Conservation (phyloP, 2,329 filamentous ascomycete genomes). For the Sphaceloma murrayae region DNA sequence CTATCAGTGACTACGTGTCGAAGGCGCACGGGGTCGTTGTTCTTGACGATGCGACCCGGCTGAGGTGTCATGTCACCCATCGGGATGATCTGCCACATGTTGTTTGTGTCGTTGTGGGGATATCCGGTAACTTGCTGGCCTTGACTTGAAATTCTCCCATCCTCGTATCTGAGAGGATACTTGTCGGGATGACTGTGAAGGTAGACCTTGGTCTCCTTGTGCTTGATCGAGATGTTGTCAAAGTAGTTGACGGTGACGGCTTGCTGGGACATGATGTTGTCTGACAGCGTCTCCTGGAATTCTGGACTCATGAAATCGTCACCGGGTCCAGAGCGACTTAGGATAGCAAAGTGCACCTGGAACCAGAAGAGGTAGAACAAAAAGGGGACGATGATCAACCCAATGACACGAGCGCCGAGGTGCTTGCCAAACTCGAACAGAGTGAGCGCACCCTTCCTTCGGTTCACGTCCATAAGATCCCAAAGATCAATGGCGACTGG, state of each 20-base stretch:
- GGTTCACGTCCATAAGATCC: conserved; percentile 84
- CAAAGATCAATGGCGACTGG: conserved; percentile 91
- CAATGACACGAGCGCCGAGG: conserved; percentile 76
- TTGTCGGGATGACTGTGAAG: conserved; percentile 84
- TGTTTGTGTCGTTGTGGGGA: conserved; percentile 97
- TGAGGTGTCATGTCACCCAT: conserved; percentile 43
- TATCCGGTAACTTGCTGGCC: conserved; percentile 96
- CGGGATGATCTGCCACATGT: conserved; percentile 91
- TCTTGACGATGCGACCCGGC: conserved; percentile 58
- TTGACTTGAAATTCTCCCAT: conserved; percentile 93
- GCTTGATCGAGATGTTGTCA: conserved; percentile 74
- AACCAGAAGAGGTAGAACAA: conserved; percentile 99
- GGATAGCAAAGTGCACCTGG: conserved; percentile 93
- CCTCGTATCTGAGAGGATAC: conserved; percentile 92
- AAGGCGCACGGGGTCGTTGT: conserved; percentile 78
- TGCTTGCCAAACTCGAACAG: conserved; percentile 78
- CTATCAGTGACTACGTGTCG: conserved; percentile 79
- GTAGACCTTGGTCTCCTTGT: conserved; percentile 96
- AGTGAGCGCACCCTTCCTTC: conserved; percentile 68
- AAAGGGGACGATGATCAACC: conserved; percentile 83
- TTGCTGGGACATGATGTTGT: conserved; percentile 86
- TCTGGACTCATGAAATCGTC: conserved; percentile 98
- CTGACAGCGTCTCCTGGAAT: conserved; percentile 93
- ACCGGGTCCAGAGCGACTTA: conserved; percentile 79
- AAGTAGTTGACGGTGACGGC: conserved; percentile 82